phyloP scores from a whole-genome alignment of 495 filamentous ascomycete genomes.

The Clavariopsis aquatica region DNA sequence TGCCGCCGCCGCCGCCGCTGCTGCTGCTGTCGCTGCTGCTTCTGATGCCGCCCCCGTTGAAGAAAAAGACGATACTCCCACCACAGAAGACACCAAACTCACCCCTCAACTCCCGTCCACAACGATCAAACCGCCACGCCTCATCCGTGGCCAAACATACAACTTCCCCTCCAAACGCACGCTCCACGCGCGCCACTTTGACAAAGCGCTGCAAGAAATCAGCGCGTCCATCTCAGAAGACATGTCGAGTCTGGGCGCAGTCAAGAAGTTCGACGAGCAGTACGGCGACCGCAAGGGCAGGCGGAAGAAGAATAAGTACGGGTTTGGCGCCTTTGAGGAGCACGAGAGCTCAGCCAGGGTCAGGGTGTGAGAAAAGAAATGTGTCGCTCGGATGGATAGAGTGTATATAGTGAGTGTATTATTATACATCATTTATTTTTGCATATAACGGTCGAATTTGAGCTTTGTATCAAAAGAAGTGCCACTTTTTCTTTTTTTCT shows the following conservation, averaged over 20 bases:
- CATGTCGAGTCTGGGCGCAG: conserved; percentile 81
- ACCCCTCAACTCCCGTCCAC: background rate
- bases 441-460: no score
- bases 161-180: conserved; percentile 30
- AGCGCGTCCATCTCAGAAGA: conserved; percentile 92
- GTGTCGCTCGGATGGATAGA: no score
- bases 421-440: no score
- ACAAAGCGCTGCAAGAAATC: conserved; percentile 84
- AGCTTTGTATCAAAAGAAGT: no score
- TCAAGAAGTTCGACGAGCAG: conserved; percentile 94
- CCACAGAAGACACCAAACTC: no score
- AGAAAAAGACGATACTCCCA: no score
- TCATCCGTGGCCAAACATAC: conserved; percentile 29
- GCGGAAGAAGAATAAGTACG: conserved; percentile 65
- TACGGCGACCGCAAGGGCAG: conserved; percentile 84
- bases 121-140: conserved; percentile 5
- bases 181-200: conserved; percentile 62
- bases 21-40: conserved; percentile 28
- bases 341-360: conserved; percentile 36
- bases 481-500: no score
- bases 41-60: no score
- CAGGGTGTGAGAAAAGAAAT: conserved; percentile 35
- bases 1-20: conserved; percentile 39
- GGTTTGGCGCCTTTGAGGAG: conserved; percentile 56
- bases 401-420: no score